These are phyloP conservation scores for Iris macrosiphon DNA, from an alignment of 106 monocot genomes.

Conservation along the genomic window DNA sequence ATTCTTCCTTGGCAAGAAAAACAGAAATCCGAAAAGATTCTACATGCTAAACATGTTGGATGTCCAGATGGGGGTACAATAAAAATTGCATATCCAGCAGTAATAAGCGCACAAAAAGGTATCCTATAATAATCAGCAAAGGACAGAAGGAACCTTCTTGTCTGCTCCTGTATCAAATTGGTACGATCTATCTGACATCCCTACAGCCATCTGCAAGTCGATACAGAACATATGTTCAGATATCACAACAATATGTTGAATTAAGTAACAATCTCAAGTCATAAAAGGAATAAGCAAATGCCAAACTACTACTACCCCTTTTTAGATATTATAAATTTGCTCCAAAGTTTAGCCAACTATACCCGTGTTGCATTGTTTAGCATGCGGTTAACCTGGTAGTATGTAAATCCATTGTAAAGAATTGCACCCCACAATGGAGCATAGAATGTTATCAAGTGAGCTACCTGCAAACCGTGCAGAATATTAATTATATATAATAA, in stretches of 20 bases:
- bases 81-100: no score
- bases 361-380: constrained; percentile 91
- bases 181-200: constrained; percentile 73
- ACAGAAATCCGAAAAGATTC: no score
- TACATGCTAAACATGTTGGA: no score
- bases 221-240: constrained; percentile 4
- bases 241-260: neutral
- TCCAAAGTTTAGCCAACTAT: constrained; percentile 10
- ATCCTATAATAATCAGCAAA: neutral
- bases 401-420: constrained; percentile 95
- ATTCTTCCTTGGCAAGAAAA: no score
- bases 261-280: neutral
- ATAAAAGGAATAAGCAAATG: no score
- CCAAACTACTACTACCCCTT: neutral
- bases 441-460: constrained; percentile 95
- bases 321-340: neutral
- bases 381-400: constrained; percentile 93
- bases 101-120: neutral
- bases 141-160: constrained; percentile 47
- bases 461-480: constrained; percentile 57
- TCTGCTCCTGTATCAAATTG: constrained; percentile 65
- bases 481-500: no score
- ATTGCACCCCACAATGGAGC: constrained; percentile 94
- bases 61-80: no score
- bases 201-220: constrained; percentile 80